Conservation (phyloP, 805 yeast species). For the Ascoidea asiatica region DNA sequence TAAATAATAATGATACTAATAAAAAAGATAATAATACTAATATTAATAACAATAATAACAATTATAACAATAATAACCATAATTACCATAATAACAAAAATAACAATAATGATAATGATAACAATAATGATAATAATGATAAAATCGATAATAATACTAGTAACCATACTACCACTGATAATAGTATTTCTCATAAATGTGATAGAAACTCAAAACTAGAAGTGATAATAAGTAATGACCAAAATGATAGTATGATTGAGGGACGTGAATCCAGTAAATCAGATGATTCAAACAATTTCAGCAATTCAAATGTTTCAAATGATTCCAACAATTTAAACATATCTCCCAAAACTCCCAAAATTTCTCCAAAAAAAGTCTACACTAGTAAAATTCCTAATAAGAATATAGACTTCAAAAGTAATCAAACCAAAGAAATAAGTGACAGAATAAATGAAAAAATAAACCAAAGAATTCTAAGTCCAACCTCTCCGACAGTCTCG, state of each 20-base stretch:
- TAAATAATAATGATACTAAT: not conserved
- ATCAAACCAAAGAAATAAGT: no score
- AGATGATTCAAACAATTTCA: not conserved
- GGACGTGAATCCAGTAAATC: not conserved
- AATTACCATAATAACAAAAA: not conserved
- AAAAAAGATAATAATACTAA: not conserved
- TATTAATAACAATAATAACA: not conserved
- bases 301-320: not conserved
- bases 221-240: not conserved
- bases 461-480: no score
- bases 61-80: no score
- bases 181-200: not conserved
- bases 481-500: no score
- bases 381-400: no score
- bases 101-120: not conserved
- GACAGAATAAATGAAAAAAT: no score
- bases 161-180: not conserved
- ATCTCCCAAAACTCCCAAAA: not conserved
- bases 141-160: not conserved
- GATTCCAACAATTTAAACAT: not conserved
- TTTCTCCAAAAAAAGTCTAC: no score
- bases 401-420: no score
- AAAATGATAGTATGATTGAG: not conserved
- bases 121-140: not conserved
- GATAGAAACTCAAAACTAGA: no score